Base-by-base conservation (phyloP, 148 eudicot species). In the Salicornia ramosissima region DNA sequence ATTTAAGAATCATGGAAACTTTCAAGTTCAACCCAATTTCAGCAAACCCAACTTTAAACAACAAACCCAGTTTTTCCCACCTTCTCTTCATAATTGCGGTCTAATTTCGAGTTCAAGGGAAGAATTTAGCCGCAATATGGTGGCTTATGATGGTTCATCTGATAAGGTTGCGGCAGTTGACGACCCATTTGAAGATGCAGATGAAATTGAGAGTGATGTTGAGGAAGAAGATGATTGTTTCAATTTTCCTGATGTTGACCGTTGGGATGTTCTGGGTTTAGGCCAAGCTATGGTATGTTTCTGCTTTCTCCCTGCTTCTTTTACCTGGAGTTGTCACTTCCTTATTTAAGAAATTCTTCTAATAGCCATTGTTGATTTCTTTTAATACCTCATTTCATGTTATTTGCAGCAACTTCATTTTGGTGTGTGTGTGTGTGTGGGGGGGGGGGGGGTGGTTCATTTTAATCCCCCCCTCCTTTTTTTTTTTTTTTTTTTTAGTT, bases 251-350 rank as follows among this genome's bases (percentile, higher is more conserved):
- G 62, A 49, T 14, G 81, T 84, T 24, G 89, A 94, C 8, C 78
- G 84, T 63, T 90, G 96, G 97, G 88, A 94, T 80, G 96, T 94
- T 53, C 71, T 94, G 74, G 99, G 99, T 46, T 91, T 94, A 18
- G 99, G 99, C 67, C 99, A 94, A 84, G 99, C 99, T 71, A 94
- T 94, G 99, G 99, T 90, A 84, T 22, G 4, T 21, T n/a, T n/a
- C 46, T 0, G 28, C 22, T 61, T 26, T 14, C 0, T 42, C 11
- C 2, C 5, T 31, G 22, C 19, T 6, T 0, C 49, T 47, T 10
- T 39, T 6, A 21, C 42, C 11, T 10, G 3, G 18, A 16, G 53
- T 49, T 45, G 49, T 2, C 5, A 45, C 10, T 45, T 6, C 10
- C 10, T 45, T 6, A 11, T 45, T 6, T 49, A 16, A 22, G 19